phyloP scores from a whole-genome alignment of 2,329 filamentous ascomycete genomes.

The Colletotrichum orchidophilum region DNA sequence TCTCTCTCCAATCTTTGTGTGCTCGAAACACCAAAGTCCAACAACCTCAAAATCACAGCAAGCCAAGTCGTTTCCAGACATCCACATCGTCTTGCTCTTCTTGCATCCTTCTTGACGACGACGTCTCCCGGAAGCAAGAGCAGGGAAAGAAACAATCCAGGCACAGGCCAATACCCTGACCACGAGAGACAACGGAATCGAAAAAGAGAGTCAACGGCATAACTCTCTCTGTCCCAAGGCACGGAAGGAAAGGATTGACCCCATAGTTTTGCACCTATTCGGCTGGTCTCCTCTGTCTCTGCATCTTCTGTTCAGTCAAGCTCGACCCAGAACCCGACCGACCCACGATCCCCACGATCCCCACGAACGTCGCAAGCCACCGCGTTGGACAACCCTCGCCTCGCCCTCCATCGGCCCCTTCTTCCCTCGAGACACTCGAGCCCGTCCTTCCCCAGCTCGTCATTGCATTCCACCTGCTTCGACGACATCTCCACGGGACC shows the following conservation, averaged over 20 bases:
- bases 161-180: not conserved
- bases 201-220: conserved; percentile 17
- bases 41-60: not conserved
- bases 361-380: conserved; percentile 25
- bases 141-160: not conserved
- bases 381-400: not conserved
- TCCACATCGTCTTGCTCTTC: not conserved
- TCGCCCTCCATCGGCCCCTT: conserved; percentile 11
- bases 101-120: conserved; percentile 1
- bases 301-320: not conserved
- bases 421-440: conserved; percentile 16
- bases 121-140: conserved; percentile 6
- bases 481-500: conserved; percentile 32
- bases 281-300: conserved; percentile 21
- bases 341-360: conserved; percentile 20
- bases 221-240: conserved; percentile 9
- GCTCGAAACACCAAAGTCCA: conserved; percentile 33
- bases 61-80: not conserved
- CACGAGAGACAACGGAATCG: not conserved
- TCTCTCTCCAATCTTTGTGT: conserved; percentile 30
- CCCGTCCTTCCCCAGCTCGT: conserved; percentile 16
- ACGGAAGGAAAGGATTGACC: conserved; percentile 30
- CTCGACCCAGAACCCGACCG: conserved; percentile 2
- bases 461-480: conserved; percentile 30
- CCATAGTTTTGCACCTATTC: conserved; percentile 9